Conservation (phyloP, 2,329 filamentous ascomycete species). For the Trichoderma citrinoviride region DNA sequence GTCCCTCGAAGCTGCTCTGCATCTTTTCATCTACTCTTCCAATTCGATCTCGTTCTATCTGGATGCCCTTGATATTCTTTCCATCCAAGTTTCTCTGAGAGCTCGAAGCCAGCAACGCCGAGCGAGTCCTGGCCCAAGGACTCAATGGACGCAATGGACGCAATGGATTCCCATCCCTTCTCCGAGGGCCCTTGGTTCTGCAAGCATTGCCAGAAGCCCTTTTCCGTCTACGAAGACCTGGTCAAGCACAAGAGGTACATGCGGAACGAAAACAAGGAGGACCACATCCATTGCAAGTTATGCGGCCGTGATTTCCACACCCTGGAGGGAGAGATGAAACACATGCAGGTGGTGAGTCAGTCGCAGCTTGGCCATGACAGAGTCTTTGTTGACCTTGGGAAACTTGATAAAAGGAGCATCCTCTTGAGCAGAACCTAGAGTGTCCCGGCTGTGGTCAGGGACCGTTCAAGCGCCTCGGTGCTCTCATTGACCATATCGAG, state of each 20-base stretch:
- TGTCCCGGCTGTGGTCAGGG: slow-evolving; percentile 47
- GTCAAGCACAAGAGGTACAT: slow-evolving; percentile 34
- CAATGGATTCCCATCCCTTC: slow-evolving; percentile 5
- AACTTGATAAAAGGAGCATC: slow-evolving; percentile 36
- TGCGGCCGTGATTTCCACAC: slow-evolving; percentile 40
- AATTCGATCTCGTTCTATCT: background rate
- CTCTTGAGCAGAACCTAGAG: slow-evolving; percentile 39
- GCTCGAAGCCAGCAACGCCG: background rate
- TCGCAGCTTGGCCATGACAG: background rate
- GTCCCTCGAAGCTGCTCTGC: background rate
- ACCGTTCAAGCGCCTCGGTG: slow-evolving; percentile 38
- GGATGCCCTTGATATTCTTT: background rate
- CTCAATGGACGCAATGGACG: background rate
- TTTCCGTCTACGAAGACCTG: slow-evolving; percentile 29
- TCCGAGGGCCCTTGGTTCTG: slow-evolving; percentile 29
- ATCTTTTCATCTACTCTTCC: background rate
- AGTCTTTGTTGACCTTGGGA: background rate
- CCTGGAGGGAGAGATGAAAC: slow-evolving; percentile 31
- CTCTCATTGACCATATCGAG: slow-evolving; percentile 48
- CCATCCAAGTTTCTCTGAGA: background rate
- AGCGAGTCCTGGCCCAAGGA: background rate
- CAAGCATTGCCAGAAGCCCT: slow-evolving; percentile 32
- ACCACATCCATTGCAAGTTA: slow-evolving; percentile 39
- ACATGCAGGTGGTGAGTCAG: slow-evolving; percentile 38
- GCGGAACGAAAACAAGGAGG: slow-evolving; percentile 23